Evolutionary conservation across 129 eudicot species (phyloP).

Genomic region (Dittrichia graveolens): DNA sequence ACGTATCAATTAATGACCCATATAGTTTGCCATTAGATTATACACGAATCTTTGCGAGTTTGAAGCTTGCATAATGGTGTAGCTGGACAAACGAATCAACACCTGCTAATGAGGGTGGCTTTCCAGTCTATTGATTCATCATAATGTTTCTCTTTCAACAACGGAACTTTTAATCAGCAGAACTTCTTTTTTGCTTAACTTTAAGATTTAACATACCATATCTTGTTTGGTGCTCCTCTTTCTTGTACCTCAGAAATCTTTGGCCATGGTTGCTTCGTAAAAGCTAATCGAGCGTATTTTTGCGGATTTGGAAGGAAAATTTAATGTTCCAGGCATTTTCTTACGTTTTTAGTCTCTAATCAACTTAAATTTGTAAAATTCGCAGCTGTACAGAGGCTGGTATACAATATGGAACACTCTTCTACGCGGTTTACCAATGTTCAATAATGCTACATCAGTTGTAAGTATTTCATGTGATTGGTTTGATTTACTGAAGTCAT

Average conservation of each 20-base stretch:
- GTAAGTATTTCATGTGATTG: constrained; percentile 51
- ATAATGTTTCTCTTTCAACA: not conserved
- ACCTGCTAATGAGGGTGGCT: not conserved
- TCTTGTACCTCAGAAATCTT: constrained; percentile 6
- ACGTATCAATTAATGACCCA: not conserved
- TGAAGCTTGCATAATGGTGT: too few relatives aligned
- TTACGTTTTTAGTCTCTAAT: constrained; percentile 14
- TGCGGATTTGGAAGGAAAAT: not conserved
- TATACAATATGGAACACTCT: constrained; percentile 75
- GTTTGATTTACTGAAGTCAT: constrained; percentile 20
- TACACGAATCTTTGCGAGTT: too few relatives aligned
- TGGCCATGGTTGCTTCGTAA: constrained; percentile 9
- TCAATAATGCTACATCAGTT: constrained; percentile 58
- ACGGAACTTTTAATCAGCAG: not conserved
- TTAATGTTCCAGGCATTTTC: constrained; percentile 5
- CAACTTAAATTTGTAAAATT: constrained; percentile 24
- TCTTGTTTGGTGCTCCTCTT: constrained; percentile 8
- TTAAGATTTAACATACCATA: constrained; percentile 8
- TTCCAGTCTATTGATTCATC: not conserved
- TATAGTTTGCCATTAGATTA: constrained; percentile 2
- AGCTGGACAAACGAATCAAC: too few relatives aligned
- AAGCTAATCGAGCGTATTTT: constrained; percentile 3
- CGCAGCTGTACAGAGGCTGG: constrained; percentile 74
- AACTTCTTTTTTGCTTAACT: not conserved
- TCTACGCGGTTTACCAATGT: constrained; percentile 72